Conservation (phyloP, 192 early-diverging fungal genomes). For the Dissophora ornata region DNA sequence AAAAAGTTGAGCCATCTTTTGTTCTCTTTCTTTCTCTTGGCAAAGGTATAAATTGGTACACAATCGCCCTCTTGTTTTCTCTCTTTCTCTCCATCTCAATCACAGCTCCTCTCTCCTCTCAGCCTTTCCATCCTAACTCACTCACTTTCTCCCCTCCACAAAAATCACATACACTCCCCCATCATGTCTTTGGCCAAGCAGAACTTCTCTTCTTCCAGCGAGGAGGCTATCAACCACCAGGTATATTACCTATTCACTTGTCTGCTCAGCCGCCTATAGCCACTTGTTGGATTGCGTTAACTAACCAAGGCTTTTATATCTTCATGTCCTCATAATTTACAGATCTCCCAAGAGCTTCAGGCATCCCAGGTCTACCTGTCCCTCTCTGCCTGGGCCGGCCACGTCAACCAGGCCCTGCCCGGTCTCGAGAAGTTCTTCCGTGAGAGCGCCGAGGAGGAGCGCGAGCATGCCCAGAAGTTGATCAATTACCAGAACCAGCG, state of each 20-base stretch:
- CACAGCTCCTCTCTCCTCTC: too few species aligned
- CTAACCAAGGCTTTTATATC: too few species aligned
- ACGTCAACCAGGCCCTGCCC: conserved; percentile 58
- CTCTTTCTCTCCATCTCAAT: too few species aligned
- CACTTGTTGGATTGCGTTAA: too few species aligned
- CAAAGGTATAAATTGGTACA: too few species aligned
- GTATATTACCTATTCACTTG: conserved; percentile 3
- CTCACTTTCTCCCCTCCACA: not conserved
- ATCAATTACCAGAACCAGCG: conserved; percentile 67
- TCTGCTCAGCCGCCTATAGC: not conserved
- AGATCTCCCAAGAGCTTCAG: conserved; percentile 69
- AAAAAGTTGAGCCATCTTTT: too few species aligned
- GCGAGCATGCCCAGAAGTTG: conserved; percentile 59
- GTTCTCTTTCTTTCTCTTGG: too few species aligned
- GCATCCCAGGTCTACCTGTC: conserved; percentile 69
- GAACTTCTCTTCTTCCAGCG: conserved; percentile 61
- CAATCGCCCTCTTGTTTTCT: too few species aligned
- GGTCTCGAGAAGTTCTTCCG: conserved; percentile 67
- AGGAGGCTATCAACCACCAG: conserved; percentile 66
- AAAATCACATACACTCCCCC: not conserved
- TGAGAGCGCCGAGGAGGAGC: conserved; percentile 60
- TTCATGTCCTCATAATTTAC: too few species aligned
- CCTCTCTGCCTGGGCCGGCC: conserved; percentile 62
- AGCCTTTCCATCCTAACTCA: too few species aligned
- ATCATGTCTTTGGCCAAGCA: conserved; percentile 62